Conservation (phyloP, 805 yeast species). For the Candida morakotiae region DNA sequence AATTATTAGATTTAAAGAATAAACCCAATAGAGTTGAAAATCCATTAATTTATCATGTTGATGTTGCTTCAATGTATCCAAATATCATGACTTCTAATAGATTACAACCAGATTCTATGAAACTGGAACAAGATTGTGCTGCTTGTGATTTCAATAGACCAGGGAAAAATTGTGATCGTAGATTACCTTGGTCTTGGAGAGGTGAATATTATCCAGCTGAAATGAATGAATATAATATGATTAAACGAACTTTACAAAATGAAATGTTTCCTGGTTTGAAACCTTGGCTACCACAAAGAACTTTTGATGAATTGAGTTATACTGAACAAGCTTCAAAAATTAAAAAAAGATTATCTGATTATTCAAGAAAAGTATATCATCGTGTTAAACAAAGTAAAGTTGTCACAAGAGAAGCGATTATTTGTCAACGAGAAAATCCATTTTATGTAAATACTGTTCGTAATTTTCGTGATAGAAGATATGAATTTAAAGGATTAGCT, state of each 20-base stretch:
- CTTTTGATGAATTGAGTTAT: slow-evolving; percentile 73
- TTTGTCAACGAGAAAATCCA: slow-evolving; percentile 97
- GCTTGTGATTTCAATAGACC: slow-evolving; percentile 96
- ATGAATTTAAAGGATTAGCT: slow-evolving; percentile 89
- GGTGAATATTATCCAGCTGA: slow-evolving; percentile 93
- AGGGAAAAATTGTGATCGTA: slow-evolving; percentile 87
- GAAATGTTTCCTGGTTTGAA: slow-evolving; percentile 69
- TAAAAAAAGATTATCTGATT: slow-evolving; percentile 76
- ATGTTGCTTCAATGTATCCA: slow-evolving; percentile 99
- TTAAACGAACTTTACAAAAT: slow-evolving; percentile 73
- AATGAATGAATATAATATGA: slow-evolving; percentile 86
- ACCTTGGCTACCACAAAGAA: slow-evolving; percentile 53
- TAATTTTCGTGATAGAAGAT: slow-evolving; percentile 91
- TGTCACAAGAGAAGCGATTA: slow-evolving; percentile 84
- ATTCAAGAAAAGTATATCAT: slow-evolving; percentile 81
- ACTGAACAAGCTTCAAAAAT: slow-evolving; percentile 72
- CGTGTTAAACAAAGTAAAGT: slow-evolving; percentile 77
- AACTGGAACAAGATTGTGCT: slow-evolving; percentile 91
- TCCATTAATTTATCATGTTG: slow-evolving; percentile 94
- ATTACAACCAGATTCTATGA: slow-evolving; percentile 97
- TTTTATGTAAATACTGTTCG: slow-evolving; percentile 94
- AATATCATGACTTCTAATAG: slow-evolving; percentile 97
- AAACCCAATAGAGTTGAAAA: slow-evolving; percentile 65
- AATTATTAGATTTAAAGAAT: slow-evolving; percentile 54
- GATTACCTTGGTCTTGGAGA: slow-evolving; percentile 96